Percentiles rank a stretch among this genome's conserved stretches.
These are phyloP conservation scores for Pythium phragmitis DNA, from an alignment of 352 stramenopile species.

Conservation along the genomic window DNA sequence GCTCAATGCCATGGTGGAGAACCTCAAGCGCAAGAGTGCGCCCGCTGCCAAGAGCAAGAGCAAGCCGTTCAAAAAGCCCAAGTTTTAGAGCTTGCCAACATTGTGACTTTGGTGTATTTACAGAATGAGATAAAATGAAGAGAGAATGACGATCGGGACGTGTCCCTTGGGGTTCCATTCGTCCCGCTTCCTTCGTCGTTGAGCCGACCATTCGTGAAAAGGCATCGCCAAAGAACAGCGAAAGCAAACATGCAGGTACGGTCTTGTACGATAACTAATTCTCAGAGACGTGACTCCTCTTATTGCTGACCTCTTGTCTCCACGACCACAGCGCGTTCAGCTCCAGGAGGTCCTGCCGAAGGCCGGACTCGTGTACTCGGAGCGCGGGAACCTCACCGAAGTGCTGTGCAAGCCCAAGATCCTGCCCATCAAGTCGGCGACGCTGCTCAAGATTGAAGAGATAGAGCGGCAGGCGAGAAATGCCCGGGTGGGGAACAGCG, in stretches of 20 bases:
- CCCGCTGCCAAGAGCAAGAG: conserved; percentile 34
- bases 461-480: conserved; percentile 73
- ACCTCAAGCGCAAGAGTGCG: conserved; percentile 77
- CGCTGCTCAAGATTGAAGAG: conserved; percentile 82
- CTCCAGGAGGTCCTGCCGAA: conserved; percentile 87
- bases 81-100: conserved; percentile 19
- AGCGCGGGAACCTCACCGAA: conserved; percentile 81
- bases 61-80: conserved; percentile 46
- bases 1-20: conserved; percentile 74
- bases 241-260: neutral
- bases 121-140: conserved; percentile 3
- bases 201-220: conserved; percentile 9
- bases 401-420: conserved; percentile 91
- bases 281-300: neutral
- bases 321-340: conserved; percentile 49
- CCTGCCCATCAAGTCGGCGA: conserved; percentile 87
- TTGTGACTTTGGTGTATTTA: conserved; percentile 24
- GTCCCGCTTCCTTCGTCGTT: neutral
- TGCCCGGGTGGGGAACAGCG: conserved; percentile 18
- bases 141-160: neutral
- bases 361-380: conserved; percentile 87
- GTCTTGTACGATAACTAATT: neutral
- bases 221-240: conserved; percentile 4
- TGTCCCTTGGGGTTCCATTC: neutral
- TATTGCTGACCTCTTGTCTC: neutral